These are phyloP conservation scores for Aspergillus uvarum DNA, from an alignment of 2,329 filamentous ascomycete genomes.

Conservation along the genomic window DNA sequence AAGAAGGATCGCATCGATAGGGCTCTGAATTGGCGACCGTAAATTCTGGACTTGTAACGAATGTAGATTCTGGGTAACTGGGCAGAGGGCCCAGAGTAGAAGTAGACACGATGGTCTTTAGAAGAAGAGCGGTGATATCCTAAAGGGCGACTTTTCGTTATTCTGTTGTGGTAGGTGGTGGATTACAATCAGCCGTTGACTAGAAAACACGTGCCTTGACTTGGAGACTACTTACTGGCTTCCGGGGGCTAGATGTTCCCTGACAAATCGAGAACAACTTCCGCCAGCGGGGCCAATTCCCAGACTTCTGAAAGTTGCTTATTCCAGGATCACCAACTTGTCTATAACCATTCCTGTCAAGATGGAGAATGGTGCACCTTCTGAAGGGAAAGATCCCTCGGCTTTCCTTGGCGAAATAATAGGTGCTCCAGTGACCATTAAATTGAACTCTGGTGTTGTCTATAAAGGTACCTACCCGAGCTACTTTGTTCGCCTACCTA, in stretches of 20 bases:
- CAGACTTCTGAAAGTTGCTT: not conserved
- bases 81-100: not conserved
- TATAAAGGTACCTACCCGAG: conserved; percentile 71
- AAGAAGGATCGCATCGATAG: conserved; percentile 51
- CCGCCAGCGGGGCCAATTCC: not conserved
- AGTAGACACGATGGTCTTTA: not conserved
- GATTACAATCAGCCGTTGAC: not conserved
- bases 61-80: not conserved
- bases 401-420: conserved; percentile 93
- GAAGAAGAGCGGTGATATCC: too few relatives aligned
- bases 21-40: not conserved
- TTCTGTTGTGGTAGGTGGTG: too few relatives aligned
- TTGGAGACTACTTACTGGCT: too few relatives aligned
- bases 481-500: conserved; percentile 3
- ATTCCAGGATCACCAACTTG: not conserved
- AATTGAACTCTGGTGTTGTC: conserved; percentile 96
- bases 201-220: not conserved
- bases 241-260: not conserved
- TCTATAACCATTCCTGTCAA: conserved; percentile 1
- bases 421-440: conserved; percentile 89
- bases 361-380: conserved; percentile 73
- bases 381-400: conserved; percentile 86
- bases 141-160: too few relatives aligned
- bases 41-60: not conserved
- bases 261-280: not conserved